Evolutionary conservation across 139 green algal species (phyloP).

Genomic region (Chlorokybus atmophyticus): DNA sequence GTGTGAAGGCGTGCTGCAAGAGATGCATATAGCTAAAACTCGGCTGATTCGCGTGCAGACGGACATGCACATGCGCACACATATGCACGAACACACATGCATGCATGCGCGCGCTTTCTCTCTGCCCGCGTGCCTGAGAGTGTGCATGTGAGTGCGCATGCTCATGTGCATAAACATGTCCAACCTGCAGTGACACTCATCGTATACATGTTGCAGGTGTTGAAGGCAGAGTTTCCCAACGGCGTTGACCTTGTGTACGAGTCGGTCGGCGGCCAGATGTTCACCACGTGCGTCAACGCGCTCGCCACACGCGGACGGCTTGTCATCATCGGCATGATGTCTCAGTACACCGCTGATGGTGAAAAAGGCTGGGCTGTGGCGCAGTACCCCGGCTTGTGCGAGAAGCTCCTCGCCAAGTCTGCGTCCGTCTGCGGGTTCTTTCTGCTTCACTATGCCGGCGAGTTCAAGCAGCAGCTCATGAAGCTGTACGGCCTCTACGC

Average conservation of each 20-base stretch:
- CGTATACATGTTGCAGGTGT: constrained; percentile 20
- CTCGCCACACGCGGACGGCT: constrained; percentile 34
- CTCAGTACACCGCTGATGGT: constrained; percentile 16
- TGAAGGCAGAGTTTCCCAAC: constrained; percentile 43
- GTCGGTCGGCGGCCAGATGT: constrained; percentile 58
- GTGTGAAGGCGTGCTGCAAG: too few relatives aligned
- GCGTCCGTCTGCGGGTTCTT: constrained; percentile 23
- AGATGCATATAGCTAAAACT: too few relatives aligned
- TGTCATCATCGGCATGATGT: constrained; percentile 34
- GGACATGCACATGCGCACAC: too few relatives aligned
- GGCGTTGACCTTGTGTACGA: constrained; percentile 58
- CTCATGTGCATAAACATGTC: too few relatives aligned
- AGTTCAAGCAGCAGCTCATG: constrained; percentile 12
- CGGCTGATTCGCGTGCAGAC: too few relatives aligned
- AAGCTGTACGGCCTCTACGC: constrained; percentile 18
- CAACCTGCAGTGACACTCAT: too few relatives aligned
- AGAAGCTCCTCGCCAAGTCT: constrained; percentile 25
- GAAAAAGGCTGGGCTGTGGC: constrained; percentile 1
- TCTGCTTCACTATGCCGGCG: constrained; percentile 14
- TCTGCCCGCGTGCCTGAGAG: too few relatives aligned
- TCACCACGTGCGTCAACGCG: constrained; percentile 41
- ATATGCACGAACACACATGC: too few relatives aligned
- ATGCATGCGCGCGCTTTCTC: too few relatives aligned
- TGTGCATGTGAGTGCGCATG: too few relatives aligned
- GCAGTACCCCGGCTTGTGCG: constrained; percentile 10